A percentile compares a stretch with the other conserved stretches of the same genome.
Conservation (phyloP, 2,329 filamentous ascomycete species). For the Talaromyces sp. region DNA sequence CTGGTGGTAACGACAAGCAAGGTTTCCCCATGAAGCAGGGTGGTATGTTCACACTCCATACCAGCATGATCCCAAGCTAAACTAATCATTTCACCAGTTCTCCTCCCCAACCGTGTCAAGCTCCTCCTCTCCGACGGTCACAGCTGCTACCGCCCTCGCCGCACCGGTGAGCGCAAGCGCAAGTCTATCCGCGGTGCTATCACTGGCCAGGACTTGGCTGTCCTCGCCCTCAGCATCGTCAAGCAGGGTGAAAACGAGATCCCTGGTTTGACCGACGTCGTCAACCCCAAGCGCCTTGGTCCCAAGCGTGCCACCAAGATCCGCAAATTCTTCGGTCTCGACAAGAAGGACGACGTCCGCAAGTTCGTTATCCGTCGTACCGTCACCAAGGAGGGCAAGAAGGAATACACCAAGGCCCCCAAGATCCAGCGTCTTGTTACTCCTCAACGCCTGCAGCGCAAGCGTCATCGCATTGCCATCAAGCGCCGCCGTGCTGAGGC, state of each 20-base stretch:
- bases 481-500: constrained; percentile 97
- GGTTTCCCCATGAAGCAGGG: constrained; percentile 99
- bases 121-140: constrained; percentile 94
- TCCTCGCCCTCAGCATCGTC: constrained; percentile 90
- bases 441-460: constrained; percentile 99
- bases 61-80: constrained; percentile 1
- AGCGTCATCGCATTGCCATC: constrained; percentile 95
- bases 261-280: constrained; percentile 93
- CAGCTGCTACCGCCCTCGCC: constrained; percentile 97
- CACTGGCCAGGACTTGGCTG: constrained; percentile 90
- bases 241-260: constrained; percentile 97
- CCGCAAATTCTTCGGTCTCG: constrained; percentile 98
- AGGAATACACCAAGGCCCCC: constrained; percentile 99
- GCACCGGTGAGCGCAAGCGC: constrained; percentile 97
- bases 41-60: constrained; percentile 41
- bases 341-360: constrained; percentile 99
- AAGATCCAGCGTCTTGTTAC: constrained; percentile 99
- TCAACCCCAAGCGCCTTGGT: constrained; percentile 98
- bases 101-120: constrained; percentile 97
- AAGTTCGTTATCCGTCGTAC: constrained; percentile 99
- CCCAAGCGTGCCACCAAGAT: constrained; percentile 99
- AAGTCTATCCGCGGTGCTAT: constrained; percentile 99
- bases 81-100: constrained; percentile 46
- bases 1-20: constrained; percentile 99
- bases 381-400: constrained; percentile 93